Evolutionary conservation across 768 basidiomycete genomes (phyloP).

Genomic region (Rhodotorula graminis): DNA sequence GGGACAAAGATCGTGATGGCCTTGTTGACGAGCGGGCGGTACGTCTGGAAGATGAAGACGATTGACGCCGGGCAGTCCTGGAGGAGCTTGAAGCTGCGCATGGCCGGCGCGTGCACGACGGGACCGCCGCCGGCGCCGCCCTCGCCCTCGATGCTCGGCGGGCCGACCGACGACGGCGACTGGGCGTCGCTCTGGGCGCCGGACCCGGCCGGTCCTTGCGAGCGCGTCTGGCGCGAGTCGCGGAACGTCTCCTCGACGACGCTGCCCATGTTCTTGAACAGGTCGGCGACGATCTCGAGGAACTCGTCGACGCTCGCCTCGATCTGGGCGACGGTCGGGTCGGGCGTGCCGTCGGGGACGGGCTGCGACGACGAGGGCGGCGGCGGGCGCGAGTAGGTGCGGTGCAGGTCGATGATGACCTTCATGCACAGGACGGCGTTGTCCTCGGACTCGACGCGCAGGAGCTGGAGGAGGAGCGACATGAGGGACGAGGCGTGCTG

Average conservation of each 20-base stretch:
- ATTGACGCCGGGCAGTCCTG: constrained; percentile 90
- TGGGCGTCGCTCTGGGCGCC: constrained; percentile 15
- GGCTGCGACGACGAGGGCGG: constrained; percentile 2
- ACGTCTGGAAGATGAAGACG: constrained; percentile 80
- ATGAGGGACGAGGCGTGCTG: constrained; percentile 64
- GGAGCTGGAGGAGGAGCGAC: constrained; percentile 71
- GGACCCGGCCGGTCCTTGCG: constrained; percentile 16
- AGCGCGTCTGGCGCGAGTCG: constrained; percentile 45
- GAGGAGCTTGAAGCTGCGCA: constrained; percentile 85
- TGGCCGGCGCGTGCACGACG: constrained; percentile 49
- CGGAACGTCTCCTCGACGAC: constrained; percentile 72
- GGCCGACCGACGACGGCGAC: not conserved
- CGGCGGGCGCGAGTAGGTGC: constrained; percentile 62
- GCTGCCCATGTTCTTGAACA: constrained; percentile 66
- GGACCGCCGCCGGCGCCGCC: constrained; percentile 9
- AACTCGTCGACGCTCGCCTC: constrained; percentile 74
- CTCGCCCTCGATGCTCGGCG: constrained; percentile 6
- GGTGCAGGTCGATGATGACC: constrained; percentile 79
- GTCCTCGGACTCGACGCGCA: constrained; percentile 91
- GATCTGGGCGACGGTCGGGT: constrained; percentile 46
- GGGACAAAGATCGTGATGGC: constrained; percentile 66
- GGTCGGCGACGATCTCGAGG: constrained; percentile 70
- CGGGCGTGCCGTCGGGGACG: not conserved
- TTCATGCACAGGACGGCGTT: constrained; percentile 87
- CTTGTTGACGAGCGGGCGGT: constrained; percentile 61